Evolutionary conservation across 257 asterid species (phyloP).

Genomic region (Nicotiana benthamiana): DNA sequence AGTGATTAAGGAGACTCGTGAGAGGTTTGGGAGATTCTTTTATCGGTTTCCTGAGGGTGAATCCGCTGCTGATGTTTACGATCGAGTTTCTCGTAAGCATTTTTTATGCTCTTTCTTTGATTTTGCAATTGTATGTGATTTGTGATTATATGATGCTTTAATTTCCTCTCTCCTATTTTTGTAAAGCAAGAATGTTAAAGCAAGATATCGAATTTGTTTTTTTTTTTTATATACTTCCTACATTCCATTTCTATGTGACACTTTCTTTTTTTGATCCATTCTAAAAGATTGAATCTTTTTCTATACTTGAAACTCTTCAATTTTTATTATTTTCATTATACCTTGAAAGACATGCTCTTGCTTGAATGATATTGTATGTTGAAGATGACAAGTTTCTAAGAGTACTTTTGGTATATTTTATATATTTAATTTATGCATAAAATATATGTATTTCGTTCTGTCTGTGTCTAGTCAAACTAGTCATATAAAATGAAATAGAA

Average conservation of each 20-base stretch:
- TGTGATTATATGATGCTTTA: not conserved
- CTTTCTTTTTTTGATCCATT: not conserved
- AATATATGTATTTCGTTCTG: not conserved
- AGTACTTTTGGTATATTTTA: not conserved
- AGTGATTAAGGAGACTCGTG: conserved; percentile 71
- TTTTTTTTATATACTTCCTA: too few relatives aligned
- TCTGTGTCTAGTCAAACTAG: not conserved
- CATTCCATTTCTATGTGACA: too few relatives aligned
- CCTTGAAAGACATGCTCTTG: not conserved
- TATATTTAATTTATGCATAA: not conserved
- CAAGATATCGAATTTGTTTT: too few relatives aligned
- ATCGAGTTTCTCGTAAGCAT: conserved; percentile 76
- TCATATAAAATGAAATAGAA: not conserved
- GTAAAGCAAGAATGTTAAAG: not conserved
- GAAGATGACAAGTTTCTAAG: not conserved
- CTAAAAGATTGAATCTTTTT: not conserved
- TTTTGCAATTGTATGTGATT: not conserved
- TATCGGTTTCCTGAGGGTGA: conserved; percentile 94
- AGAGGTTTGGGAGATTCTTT: conserved; percentile 77
- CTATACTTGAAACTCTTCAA: not conserved
- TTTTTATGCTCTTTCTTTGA: not conserved
- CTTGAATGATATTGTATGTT: not conserved
- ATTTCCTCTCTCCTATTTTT: not conserved
- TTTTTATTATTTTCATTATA: not conserved
- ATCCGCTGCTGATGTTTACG: conserved; percentile 89